Base-by-base conservation (phyloP, 2,329 filamentous ascomycete genomes). In the Diaporthe citrichinensis region DNA sequence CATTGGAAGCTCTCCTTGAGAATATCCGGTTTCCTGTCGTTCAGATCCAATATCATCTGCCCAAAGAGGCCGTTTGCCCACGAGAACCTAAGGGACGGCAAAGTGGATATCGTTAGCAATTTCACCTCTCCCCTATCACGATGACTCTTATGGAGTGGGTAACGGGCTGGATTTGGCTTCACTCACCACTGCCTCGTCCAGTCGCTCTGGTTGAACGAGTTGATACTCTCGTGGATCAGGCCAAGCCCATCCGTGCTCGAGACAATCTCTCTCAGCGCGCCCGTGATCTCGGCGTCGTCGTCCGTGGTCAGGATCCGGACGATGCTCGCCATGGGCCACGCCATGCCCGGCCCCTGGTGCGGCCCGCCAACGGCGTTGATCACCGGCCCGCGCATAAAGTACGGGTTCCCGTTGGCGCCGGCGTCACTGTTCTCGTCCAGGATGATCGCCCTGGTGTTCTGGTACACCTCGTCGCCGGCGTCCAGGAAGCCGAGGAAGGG, bases 51-150 rank as follows among this genome's bases (percentile, higher is more conserved):
- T 39, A 97, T 90, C 76, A 94, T 94, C 85, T 96, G 93, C n/a
- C 94, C 94, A 82, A 96, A 96, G 28, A 97, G 90, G 0, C 93
- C 94, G 81, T 97, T 97, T n/a, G 94, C 94, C 95, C 95, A 97
- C 2, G 94, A 93, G 81, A 97, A 97, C 94, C 94, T 95, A 76
- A 25, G 2, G 1, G 1, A 14, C 12, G 10, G 25, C 86, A 88
- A 25, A 17, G 10, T 3, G 1, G 4, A 72, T 0, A 75, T 44
- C 77, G 78, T 71, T 25, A 73, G 41, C 51, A 57, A 6, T 3
- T 57, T 57, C 6, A 44, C 57, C 34, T 39, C 3, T 15, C 28
- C 31, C 15, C 20, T 36, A 31, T 23, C 17, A 20, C 14, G 46
- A 39, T 68, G 8, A 2, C 6, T 1, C 31, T 31, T 14, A 39